Evolutionary conservation across 129 eudicot species (phyloP).

Genomic region (Artemisia annua): DNA sequence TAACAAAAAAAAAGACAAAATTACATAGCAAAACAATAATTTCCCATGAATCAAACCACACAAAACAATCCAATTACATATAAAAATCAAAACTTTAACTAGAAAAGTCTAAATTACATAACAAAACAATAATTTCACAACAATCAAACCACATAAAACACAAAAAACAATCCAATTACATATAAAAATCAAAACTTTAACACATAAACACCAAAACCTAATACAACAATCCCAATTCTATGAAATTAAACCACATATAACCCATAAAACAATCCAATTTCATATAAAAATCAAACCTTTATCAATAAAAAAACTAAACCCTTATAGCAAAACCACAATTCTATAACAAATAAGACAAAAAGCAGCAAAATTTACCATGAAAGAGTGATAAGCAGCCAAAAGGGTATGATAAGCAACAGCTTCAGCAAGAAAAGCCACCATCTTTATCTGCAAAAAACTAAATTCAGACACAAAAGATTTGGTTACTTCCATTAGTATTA

Average conservation of each 20-base stretch:
- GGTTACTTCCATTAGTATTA: slow-evolving; percentile 46
- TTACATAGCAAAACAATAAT: background rate
- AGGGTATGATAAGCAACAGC: slow-evolving; percentile 45
- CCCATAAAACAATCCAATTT: too few species aligned
- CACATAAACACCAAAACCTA: slow-evolving; percentile 7
- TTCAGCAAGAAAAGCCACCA: slow-evolving; percentile 38
- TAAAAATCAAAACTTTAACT: background rate
- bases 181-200: background rate
- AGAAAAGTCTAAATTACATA: too few species aligned
- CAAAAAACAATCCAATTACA: background rate
- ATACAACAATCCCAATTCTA: slow-evolving; percentile 18
- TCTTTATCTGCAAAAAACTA: slow-evolving; percentile 32
- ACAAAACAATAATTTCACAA: background rate
- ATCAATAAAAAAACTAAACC: slow-evolving; percentile 1
- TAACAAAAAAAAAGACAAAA: too few species aligned
- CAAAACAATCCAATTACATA: background rate
- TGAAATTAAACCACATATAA: background rate
- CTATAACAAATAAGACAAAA: background rate
- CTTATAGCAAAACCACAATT: slow-evolving; percentile 22
- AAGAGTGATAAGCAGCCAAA: slow-evolving; percentile 44
- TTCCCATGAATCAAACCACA: background rate
- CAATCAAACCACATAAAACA: background rate
- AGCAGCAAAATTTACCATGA: slow-evolving; percentile 39
- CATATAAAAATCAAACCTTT: too few species aligned
- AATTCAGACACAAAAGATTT: slow-evolving; percentile 36